Evolutionary conservation across 1,284 basidiomycete species (phyloP), one percentile per base, ranked within the genome.

Genomic region (Microbotryum silenes-acaulis): DNA sequence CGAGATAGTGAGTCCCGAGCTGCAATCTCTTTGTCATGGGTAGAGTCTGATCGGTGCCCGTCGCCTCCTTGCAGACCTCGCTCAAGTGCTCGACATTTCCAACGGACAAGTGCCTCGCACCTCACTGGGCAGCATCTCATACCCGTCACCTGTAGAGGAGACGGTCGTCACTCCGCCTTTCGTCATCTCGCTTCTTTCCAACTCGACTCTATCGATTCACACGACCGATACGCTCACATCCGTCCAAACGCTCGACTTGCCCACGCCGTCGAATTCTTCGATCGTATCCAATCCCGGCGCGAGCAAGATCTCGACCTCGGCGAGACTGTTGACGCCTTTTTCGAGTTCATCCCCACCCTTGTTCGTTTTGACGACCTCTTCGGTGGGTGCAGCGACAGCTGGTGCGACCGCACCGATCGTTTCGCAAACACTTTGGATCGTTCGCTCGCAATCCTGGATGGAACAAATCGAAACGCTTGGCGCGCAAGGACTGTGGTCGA

Each of bases 381-480:
- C 89, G 0, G 81, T 79, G 1, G 89, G 92, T 68, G 82, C 84
- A 61, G 76, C 81, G 2, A 76, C 82, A 1, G 81, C 83, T 1
- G 73, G 81, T 2, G 7, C 59, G 21, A 29, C 42, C 6, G 25
- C 45, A 4, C 10, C 45, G 1, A 74, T 78, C 0, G 84, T 88
- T 65, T 89, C 90, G 3, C 86, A 83, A 69, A 82, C 83, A 0
- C 78, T 97, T 57, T 94, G 90, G 87, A 79, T 81, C 52, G 78
- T 94, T 48, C 71, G 75, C 10, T 86, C 91, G 80, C 82, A 81
- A 60, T 77, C 85, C 3, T 88, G 91, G 85, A 80, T 81, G 1
- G 82, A 84, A 27, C 91, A 96, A 71, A 80, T 97, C 10, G 89
- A 96, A 64, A 88, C 92, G 71, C 81, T 97, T 16, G 84, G 93